Evolutionary conservation across 257 asterid species (phyloP), one percentile per base, ranked within the genome.

Genomic region (Solanum chmielewskii): DNA sequence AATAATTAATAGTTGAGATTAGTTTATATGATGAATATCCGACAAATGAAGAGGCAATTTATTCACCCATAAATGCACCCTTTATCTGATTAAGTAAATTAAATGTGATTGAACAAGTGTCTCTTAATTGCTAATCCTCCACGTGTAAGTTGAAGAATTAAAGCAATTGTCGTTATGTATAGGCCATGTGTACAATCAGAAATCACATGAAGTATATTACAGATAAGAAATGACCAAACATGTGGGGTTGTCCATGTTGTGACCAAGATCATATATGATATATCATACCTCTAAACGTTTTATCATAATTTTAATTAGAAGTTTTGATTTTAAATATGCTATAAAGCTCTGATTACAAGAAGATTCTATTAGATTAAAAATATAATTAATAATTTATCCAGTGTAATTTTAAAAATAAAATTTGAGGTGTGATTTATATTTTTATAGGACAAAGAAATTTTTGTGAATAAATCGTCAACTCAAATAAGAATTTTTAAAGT

Each of bases 181-280:
- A 10, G 18, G 31, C 29, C 81, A 74, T 74, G 49, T 21, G 29
- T 74, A 12, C 81, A 74, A 37, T 74, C 81, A 74, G 35, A 42
- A 76, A 76, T 76, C 59, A 41, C 59, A 76, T 41, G 83, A 76
- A 76, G 35, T 76, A n/a, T 75, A 35, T 35, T 5, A 74, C 18
- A 86, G 35, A 78, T 62, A 56, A 39, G 68, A 42, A 39, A 83
- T 86, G 87, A 84, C 59, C 56, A 39, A 68, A 83, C 92, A 89
- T 90, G 93, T 91, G 93, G 92, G 91, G 83, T 85, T 23, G 13
- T 41, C 12, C 33, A 13, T 75, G 59, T 39, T 41, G 83, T 21
- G 23, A 71, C 1, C 7, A 49, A 20, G 3, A 13, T 47, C 23
- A 15, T 49, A 49, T 1, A 45, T 45, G 15, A 44, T 35, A 35